These are phyloP conservation scores for Candida mattraensis DNA, from an alignment of 805 yeast genomes.

Conservation along the genomic window DNA sequence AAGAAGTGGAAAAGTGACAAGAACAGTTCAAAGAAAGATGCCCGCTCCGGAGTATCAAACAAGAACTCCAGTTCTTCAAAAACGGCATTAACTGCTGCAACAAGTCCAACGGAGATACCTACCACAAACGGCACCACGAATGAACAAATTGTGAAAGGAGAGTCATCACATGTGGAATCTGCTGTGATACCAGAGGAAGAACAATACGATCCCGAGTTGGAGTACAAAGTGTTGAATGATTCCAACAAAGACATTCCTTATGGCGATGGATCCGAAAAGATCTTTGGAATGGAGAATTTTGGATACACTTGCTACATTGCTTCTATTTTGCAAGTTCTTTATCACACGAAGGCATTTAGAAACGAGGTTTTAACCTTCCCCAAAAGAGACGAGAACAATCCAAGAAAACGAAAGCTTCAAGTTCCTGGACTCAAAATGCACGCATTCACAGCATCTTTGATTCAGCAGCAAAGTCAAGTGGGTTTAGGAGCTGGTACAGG, in stretches of 20 bases:
- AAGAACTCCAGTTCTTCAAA: neutral
- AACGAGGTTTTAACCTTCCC: conserved; percentile 52
- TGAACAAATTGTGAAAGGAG: conserved; percentile 17
- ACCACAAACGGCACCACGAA: neutral
- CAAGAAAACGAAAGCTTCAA: conserved; percentile 39
- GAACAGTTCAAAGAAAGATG: conserved; percentile 15
- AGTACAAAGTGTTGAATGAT: conserved; percentile 21
- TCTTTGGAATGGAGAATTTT: conserved; percentile 80
- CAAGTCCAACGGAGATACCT: conserved; percentile 1
- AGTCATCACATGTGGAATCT: conserved; percentile 21
- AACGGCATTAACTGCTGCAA: neutral
- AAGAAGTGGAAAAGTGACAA: conserved; percentile 30
- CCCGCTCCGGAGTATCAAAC: neutral
- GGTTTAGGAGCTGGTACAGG: conserved; percentile 1
- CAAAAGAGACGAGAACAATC: conserved; percentile 28
- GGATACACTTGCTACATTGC: conserved; percentile 96
- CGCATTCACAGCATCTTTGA: conserved; percentile 31
- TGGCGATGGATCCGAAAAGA: conserved; percentile 69
- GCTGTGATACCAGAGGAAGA: conserved; percentile 17
- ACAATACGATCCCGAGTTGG: conserved; percentile 25
- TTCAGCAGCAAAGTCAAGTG: conserved; percentile 15
- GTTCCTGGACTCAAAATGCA: conserved; percentile 44
- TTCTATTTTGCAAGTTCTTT: conserved; percentile 86
- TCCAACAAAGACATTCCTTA: conserved; percentile 39
- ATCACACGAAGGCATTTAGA: conserved; percentile 71